phyloP scores from a whole-genome alignment of 176 grass and related monocot species.

The Cenchrus americanus region DNA sequence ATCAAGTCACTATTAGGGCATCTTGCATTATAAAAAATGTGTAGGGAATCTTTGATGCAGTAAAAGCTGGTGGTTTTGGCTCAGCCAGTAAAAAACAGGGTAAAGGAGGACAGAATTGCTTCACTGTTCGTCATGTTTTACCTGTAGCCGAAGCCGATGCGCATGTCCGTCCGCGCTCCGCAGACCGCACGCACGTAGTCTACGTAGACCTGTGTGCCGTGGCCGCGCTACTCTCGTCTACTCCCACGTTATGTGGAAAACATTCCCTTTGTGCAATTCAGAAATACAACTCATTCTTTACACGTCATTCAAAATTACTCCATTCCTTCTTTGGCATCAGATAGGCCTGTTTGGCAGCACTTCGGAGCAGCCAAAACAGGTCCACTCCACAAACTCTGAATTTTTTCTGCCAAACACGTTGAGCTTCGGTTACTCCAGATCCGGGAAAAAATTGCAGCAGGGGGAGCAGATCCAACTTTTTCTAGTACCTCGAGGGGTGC shows the following conservation, averaged over 20 bases:
- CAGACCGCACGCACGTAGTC: background rate
- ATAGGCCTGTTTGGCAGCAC: too few species aligned
- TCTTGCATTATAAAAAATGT: background rate
- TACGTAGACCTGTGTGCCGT: background rate
- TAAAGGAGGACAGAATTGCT: background rate
- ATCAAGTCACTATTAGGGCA: background rate
- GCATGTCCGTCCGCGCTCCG: background rate
- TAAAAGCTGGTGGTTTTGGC: background rate
- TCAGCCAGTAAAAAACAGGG: background rate
- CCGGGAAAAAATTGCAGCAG: too few species aligned
- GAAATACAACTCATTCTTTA: too few species aligned
- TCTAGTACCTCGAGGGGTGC: too few species aligned
- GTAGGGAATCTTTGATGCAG: background rate
- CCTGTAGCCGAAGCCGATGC: background rate
- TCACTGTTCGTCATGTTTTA: slow-evolving; percentile 2
- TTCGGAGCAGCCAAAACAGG: too few species aligned
- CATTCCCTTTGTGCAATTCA: too few species aligned
- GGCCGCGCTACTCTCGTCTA: background rate
- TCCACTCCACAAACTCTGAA: too few species aligned
- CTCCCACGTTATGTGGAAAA: background rate
- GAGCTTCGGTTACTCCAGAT: too few species aligned
- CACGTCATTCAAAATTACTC: too few species aligned
- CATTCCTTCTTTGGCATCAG: too few species aligned
- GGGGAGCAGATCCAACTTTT: too few species aligned
- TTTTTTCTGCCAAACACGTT: too few species aligned